Evolutionary conservation across 495 filamentous ascomycete genomes (phyloP).

Genomic region (Clavariopsis aquatica): DNA sequence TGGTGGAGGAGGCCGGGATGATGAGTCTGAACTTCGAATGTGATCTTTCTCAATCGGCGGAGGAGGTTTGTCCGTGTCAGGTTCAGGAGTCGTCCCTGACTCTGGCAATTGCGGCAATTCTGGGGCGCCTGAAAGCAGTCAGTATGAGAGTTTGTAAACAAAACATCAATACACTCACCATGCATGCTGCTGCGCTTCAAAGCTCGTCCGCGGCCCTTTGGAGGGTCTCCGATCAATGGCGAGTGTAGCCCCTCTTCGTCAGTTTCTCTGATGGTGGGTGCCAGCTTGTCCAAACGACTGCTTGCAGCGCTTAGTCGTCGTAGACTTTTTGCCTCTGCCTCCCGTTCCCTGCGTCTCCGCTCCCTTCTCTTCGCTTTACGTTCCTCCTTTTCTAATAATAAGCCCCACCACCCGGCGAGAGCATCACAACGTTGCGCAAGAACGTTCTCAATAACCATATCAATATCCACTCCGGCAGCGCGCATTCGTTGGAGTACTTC

Average conservation of each 20-base stretch:
- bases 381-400: slow-evolving; percentile 94
- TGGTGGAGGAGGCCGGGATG: slow-evolving; percentile 73
- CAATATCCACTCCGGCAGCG: slow-evolving; percentile 91
- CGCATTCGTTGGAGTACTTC: slow-evolving; percentile 91
- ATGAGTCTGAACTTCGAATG: slow-evolving; percentile 68
- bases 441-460: slow-evolving; percentile 91
- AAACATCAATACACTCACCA: slow-evolving; percentile 35
- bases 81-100: slow-evolving; percentile 48
- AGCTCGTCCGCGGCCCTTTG: slow-evolving; percentile 44
- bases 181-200: slow-evolving; percentile 40
- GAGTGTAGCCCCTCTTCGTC: slow-evolving; percentile 65
- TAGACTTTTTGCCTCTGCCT: slow-evolving; percentile 75
- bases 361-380: slow-evolving; percentile 83
- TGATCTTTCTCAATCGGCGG: slow-evolving; percentile 78
- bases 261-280: slow-evolving; percentile 69
- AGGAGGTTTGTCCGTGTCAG: slow-evolving; percentile 53
- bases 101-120: slow-evolving; percentile 78
- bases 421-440: slow-evolving; percentile 84
- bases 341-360: slow-evolving; percentile 79
- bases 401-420: slow-evolving; percentile 93
- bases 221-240: slow-evolving; percentile 43
- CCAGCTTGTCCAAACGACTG: slow-evolving; percentile 76
- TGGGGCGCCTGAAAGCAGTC: slow-evolving; percentile 38
- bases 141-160: neutral
- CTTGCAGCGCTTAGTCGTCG: slow-evolving; percentile 84